Evolutionary conservation across 345 rosid species (phyloP).

Genomic region (Arabis hirsuta): DNA sequence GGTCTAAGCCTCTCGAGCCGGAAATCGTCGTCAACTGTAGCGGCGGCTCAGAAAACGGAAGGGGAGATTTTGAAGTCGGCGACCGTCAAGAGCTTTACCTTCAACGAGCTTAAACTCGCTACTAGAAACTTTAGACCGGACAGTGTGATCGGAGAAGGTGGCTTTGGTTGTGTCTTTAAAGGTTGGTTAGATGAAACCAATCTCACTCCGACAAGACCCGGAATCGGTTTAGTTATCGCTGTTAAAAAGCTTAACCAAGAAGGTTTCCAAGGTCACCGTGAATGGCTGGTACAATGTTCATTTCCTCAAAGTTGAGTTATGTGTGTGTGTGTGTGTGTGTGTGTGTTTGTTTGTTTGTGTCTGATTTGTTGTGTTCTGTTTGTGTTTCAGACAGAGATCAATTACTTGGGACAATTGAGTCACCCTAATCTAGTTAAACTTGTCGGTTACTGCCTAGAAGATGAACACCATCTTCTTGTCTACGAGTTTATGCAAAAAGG

Average conservation of each 20-base stretch:
- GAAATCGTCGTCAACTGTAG: conserved; percentile 56
- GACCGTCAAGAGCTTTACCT: conserved; percentile 70
- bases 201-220: conserved; percentile 73
- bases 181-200: conserved; percentile 91
- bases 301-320: conserved; percentile 4
- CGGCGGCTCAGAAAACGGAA: conserved; percentile 73
- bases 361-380: conserved; percentile 26
- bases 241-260: conserved; percentile 91
- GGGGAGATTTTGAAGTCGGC: conserved; percentile 83
- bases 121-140: conserved; percentile 94
- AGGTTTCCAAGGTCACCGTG: conserved; percentile 92
- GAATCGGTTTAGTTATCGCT: conserved; percentile 85
- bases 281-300: conserved; percentile 82
- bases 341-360: neutral
- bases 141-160: conserved; percentile 95
- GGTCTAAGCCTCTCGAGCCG: conserved; percentile 52
- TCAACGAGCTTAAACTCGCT: conserved; percentile 69
- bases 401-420: conserved; percentile 74
- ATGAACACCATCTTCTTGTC: conserved; percentile 89
- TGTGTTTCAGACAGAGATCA: conserved; percentile 75
- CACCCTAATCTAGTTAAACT: conserved; percentile 93
- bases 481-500: conserved; percentile 97
- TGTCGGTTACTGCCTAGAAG: conserved; percentile 90
- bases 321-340: conserved; percentile 2
- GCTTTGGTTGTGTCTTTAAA: conserved; percentile 94